Conservation (phyloP, 345 rosid genomes). For the Abelmoschus esculentus region DNA sequence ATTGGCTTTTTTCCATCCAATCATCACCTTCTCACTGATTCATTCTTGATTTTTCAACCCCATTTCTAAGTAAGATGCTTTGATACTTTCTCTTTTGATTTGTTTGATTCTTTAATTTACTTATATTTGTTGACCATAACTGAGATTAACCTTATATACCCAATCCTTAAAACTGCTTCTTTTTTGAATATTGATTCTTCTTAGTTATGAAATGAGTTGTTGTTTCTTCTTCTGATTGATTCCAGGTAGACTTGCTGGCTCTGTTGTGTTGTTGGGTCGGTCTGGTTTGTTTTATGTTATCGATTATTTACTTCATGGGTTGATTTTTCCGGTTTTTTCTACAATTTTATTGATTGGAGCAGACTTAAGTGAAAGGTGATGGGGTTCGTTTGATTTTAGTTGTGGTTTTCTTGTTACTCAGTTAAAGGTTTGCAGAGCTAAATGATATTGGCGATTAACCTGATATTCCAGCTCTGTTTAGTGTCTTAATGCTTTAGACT, state of each 20-base stretch:
- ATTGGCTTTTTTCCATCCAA: not conserved
- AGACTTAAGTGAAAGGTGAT: not conserved
- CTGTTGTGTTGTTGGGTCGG: not conserved
- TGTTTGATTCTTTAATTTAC: not conserved
- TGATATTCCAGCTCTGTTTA: not conserved
- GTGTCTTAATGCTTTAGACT: not conserved
- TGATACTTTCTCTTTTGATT: not conserved
- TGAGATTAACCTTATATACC: not conserved
- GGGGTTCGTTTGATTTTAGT: not conserved
- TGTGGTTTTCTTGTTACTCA: not conserved
- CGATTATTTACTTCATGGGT: not conserved
- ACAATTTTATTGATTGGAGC: not conserved
- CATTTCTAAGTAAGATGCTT: slow-evolving; percentile 12
- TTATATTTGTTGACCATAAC: not conserved
- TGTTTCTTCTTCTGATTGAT: not conserved
- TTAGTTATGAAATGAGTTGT: slow-evolving; percentile 2
- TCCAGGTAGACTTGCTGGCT: not conserved
- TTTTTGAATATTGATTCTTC: not conserved
- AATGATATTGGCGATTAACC: not conserved
- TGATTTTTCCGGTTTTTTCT: not conserved
- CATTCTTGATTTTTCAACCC: not conserved
- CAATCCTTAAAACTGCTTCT: not conserved
- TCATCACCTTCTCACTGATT: slow-evolving; percentile 2
- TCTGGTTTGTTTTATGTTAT: not conserved
- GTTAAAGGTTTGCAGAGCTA: not conserved